Conservation (phyloP, 306 rosid species). For the Inga laurina region DNA sequence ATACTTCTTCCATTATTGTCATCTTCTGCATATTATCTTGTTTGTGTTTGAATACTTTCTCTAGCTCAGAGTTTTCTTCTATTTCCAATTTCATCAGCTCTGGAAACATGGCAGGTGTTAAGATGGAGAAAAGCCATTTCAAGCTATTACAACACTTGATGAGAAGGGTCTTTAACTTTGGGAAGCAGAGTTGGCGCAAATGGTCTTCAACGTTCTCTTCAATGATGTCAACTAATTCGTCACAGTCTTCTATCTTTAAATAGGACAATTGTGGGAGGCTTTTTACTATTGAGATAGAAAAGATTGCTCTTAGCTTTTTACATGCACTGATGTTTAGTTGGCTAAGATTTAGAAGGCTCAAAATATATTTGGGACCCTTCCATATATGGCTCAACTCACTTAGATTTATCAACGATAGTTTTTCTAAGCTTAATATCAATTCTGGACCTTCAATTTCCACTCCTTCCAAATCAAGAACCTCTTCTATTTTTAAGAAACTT, state of each 20-base stretch:
- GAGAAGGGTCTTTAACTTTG: rapidly evolving
- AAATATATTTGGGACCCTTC: neutral
- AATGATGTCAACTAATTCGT: neutral
- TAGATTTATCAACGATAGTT: neutral
- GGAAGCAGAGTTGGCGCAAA: neutral
- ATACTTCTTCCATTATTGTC: neutral
- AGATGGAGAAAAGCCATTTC: neutral
- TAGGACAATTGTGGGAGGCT: neutral
- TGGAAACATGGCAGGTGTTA: neutral
- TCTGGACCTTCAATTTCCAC: neutral
- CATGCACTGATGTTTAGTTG: neutral
- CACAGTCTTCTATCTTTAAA: neutral
- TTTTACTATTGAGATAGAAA: neutral
- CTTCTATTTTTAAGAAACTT: neutral
- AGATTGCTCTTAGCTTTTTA: neutral
- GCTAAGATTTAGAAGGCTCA: neutral
- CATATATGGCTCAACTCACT: neutral
- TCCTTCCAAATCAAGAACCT: neutral
- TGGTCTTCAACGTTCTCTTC: no score
- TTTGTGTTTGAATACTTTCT: neutral
- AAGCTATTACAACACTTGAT: neutral
- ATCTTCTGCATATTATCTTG: neutral
- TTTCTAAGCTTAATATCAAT: neutral
- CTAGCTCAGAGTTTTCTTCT: neutral
- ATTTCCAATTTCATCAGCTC: rapidly evolving